Percentiles rank a stretch among this genome's conserved stretches.
Evolutionary conservation across 495 filamentous ascomycete species (phyloP).

Genomic region (Neurospora sp.): DNA sequence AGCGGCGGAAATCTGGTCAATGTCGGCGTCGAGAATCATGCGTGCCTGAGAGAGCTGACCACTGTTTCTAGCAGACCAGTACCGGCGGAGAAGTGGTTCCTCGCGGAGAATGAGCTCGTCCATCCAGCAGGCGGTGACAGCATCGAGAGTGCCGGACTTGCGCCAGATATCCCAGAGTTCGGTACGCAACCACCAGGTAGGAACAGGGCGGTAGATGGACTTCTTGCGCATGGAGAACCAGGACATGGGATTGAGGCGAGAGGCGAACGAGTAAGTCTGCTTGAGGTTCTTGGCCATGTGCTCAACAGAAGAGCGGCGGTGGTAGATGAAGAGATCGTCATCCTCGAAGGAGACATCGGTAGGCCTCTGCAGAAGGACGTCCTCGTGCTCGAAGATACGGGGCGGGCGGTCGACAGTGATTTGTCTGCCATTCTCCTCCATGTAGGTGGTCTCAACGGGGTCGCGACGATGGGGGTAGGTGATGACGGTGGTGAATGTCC

Average conservation of each 20-base stretch:
- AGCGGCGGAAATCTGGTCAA: slow-evolving; percentile 50
- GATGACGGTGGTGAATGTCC: slow-evolving; percentile 10
- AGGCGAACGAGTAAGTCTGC: not conserved
- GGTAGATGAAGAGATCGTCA: slow-evolving; percentile 18
- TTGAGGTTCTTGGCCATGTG: slow-evolving; percentile 6
- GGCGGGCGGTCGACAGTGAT: slow-evolving; percentile 4
- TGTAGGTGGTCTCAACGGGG: slow-evolving; percentile 11
- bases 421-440: slow-evolving; percentile 2
- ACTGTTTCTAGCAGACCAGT: slow-evolving; percentile 48
- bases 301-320: slow-evolving; percentile 5
- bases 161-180: slow-evolving; percentile 59
- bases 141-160: slow-evolving; percentile 46
- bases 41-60: slow-evolving; percentile 44
- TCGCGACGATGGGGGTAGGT: slow-evolving; percentile 20
- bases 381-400: slow-evolving; percentile 14
- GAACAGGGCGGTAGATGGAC: slow-evolving; percentile 17
- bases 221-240: slow-evolving; percentile 12
- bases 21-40: slow-evolving; percentile 45
- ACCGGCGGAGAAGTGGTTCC: slow-evolving; percentile 43
- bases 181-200: slow-evolving; percentile 49
- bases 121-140: slow-evolving; percentile 52
- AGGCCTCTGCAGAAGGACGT: slow-evolving; percentile 10
- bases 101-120: slow-evolving; percentile 50
- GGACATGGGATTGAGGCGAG: slow-evolving; percentile 1
- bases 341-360: slow-evolving; percentile 12